A percentile compares a stretch with the other conserved stretches of the same genome.
These are phyloP conservation scores for Linnemannia elongata DNA, from an alignment of 192 early-diverging fungal species.

Conservation along the genomic window DNA sequence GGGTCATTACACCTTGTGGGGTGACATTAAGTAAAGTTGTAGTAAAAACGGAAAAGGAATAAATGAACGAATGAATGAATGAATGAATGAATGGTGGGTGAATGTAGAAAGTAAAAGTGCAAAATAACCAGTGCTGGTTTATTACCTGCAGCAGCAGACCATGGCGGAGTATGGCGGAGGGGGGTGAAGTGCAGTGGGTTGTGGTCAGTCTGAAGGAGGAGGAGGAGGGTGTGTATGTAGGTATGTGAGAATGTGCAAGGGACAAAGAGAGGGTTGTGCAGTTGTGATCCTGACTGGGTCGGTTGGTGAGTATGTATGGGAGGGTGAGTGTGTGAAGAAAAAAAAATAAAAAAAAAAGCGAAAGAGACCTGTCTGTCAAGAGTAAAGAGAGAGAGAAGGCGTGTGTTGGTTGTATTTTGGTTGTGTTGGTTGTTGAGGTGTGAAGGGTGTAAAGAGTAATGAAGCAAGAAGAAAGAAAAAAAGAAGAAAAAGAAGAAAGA, in stretches of 20 bases:
- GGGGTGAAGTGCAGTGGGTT: not conserved
- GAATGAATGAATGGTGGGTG: not conserved
- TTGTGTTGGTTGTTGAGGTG: not conserved
- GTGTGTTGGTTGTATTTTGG: no score
- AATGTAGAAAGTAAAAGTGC: not conserved
- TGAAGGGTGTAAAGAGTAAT: not conserved
- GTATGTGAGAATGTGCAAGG: not conserved
- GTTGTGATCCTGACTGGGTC: not conserved
- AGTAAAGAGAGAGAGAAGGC: not conserved
- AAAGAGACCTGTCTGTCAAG: not conserved
- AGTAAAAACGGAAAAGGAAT: not conserved
- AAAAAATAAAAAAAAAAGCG: not conserved
- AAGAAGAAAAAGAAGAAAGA: not conserved
- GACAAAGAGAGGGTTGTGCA: not conserved
- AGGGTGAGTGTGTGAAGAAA: not conserved
- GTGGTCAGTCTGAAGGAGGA: not conserved
- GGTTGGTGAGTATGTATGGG: not conserved
- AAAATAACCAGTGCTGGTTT: no score
- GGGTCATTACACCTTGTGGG: not conserved
- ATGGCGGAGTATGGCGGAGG: not conserved
- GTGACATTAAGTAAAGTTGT: not conserved
- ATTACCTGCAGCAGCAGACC: conserved; percentile 20
- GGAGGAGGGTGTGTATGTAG: not conserved
- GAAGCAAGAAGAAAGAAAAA: not conserved
- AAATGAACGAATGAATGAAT: no score